These are phyloP conservation scores for Penicillium brevicompactum DNA, from an alignment of 2,329 filamentous ascomycete species.

Conservation along the genomic window DNA sequence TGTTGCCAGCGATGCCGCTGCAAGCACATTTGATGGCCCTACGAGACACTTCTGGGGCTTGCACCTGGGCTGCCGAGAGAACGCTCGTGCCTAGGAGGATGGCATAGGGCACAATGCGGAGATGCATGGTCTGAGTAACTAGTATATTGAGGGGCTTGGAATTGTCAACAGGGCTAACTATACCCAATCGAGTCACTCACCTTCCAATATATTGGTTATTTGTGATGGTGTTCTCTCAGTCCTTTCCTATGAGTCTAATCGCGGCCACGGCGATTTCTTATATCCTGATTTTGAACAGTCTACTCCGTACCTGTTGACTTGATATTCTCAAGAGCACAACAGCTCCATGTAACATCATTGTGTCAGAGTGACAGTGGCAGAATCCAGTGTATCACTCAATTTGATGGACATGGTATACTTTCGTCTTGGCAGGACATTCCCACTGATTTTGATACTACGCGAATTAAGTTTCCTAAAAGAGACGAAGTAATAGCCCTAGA, in stretches of 20 bases:
- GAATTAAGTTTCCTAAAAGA: too few relatives aligned
- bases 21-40: constrained; percentile 9
- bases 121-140: background rate
- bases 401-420: background rate
- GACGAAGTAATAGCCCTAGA: too few relatives aligned
- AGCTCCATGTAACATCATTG: background rate
- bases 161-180: background rate
- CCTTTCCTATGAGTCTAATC: background rate
- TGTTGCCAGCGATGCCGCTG: background rate
- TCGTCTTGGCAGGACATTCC: background rate
- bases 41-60: background rate
- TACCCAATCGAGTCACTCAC: background rate
- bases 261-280: background rate
- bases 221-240: background rate
- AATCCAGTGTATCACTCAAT: background rate
- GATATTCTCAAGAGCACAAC: background rate
- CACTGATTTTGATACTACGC: background rate
- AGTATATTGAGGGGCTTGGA: background rate
- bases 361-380: background rate
- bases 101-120: background rate
- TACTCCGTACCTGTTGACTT: background rate
- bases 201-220: background rate
- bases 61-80: background rate
- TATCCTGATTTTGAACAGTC: background rate
- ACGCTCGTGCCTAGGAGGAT: background rate